These are phyloP conservation scores for Sporothrix brunneoviolacea DNA, from an alignment of 2,329 filamentous ascomycete species.

Conservation along the genomic window DNA sequence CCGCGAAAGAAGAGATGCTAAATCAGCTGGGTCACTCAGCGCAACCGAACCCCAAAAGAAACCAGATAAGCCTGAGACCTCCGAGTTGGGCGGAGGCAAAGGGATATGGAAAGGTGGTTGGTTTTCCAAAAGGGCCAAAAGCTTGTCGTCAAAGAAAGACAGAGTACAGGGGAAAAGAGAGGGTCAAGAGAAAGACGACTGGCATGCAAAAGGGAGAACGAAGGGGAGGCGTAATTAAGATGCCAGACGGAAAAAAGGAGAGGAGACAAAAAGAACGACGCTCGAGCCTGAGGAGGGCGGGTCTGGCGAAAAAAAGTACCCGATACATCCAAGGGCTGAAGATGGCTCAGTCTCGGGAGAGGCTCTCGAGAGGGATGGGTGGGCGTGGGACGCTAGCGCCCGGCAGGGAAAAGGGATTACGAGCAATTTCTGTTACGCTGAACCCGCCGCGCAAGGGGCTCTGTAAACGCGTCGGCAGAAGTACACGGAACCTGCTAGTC, in stretches of 20 bases:
- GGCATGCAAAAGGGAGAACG: neutral
- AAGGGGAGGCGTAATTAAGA: neutral
- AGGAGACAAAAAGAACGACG: neutral
- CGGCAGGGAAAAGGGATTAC: neutral
- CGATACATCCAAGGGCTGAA: conserved; percentile 5
- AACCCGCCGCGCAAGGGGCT: neutral
- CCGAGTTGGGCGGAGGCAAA: conserved; percentile 17
- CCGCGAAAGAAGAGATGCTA: too few relatives aligned
- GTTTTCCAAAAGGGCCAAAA: conserved; percentile 1
- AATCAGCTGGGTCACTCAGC: too few relatives aligned
- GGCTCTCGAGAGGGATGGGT: neutral
- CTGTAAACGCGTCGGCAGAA: neutral
- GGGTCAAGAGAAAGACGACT: neutral
- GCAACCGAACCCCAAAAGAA: neutral
- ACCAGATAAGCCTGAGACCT: conserved; percentile 6
- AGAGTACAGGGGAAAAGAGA: neutral
- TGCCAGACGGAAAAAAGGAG: conserved; percentile 4
- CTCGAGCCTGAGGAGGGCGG: too few relatives aligned
- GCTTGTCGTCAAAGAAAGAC: neutral
- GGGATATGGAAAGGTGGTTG: neutral
- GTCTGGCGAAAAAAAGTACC: conserved; percentile 2
- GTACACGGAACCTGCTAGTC: neutral
- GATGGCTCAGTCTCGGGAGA: neutral
- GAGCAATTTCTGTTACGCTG: neutral
- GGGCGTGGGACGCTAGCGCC: neutral